Base-by-base conservation (phyloP, 345 rosid species). In the Ricinus communis region DNA sequence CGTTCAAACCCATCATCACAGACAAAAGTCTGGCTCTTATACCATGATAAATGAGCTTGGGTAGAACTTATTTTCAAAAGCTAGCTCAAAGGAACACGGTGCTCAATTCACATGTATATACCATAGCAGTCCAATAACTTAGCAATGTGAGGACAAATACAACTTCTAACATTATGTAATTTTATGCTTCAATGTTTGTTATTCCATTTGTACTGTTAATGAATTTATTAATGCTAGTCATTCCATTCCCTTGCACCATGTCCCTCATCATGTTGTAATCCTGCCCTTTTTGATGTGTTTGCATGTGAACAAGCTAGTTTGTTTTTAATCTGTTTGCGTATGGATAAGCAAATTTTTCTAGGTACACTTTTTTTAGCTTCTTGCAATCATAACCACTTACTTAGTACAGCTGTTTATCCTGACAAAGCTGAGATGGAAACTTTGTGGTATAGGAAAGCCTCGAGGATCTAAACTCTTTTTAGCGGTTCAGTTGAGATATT, bases 281-380 rank as follows among this genome's bases (percentile, higher is more conserved):
- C n/a, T n/a, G n/a, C n/a, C n/a, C 41, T 33, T 33, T 33, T 33
- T 33, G 2, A 33, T 33, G n/a, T n/a, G n/a, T n/a, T n/a, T n/a
- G n/a, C n/a, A n/a, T 33, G 6, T 33, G 38, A 33, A 33, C 38
- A 2, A 33, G 38, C 21, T 16, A 58, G n/a, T 38, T 16, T n/a
- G n/a, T 33, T 33, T 33, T 33, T 33, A 2, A 33, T 33, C n/a
- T n/a, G n/a, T n/a, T n/a, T n/a, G n/a, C n/a, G n/a, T 33, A 33
- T 33, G 38, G 6, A 33, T 6, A 2, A 33, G 38, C 21, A 33
- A 58, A 10, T 38, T 16, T n/a, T n/a, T n/a, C n/a, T n/a, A n/a
- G n/a, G n/a, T n/a, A n/a, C n/a, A n/a, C n/a, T n/a, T n/a, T 58
- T 30, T 58, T 24, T 16, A 58, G 62, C 62, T 30, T 54, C 28